These are phyloP conservation scores for Cicer judaicum DNA, from an alignment of 306 rosid species.

Conservation along the genomic window DNA sequence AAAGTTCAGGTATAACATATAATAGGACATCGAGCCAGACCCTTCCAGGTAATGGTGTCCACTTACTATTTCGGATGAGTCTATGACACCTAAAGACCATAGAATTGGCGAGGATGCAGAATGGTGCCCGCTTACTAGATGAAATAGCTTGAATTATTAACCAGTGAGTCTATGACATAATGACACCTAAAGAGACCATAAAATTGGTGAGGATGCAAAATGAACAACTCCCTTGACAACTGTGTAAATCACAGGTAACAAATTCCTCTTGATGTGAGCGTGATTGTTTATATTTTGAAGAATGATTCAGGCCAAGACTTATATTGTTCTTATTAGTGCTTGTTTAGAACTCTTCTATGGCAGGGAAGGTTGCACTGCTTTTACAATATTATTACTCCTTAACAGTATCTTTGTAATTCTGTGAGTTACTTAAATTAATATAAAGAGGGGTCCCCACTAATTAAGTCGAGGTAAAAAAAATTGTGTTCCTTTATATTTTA, in stretches of 20 bases:
- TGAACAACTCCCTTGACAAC: constrained; percentile 29
- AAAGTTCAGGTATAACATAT: constrained; percentile 12
- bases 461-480: neutral
- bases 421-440: constrained; percentile 22
- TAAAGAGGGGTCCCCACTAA: constrained; percentile 7
- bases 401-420: constrained; percentile 21
- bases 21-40: constrained; percentile 17
- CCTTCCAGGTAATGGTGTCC: constrained; percentile 11
- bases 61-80: neutral
- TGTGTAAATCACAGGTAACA: neutral
- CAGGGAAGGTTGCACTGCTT: constrained; percentile 22
- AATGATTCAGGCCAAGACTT: constrained; percentile 30
- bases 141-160: constrained; percentile 20
- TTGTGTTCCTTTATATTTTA: constrained; percentile 5
- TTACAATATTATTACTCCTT: constrained; percentile 19
- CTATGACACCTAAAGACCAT: neutral
- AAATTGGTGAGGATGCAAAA: constrained; percentile 24
- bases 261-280: constrained; percentile 19
- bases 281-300: constrained; percentile 16
- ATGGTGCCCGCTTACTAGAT: constrained; percentile 12
- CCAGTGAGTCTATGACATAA: neutral
- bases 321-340: constrained; percentile 16
- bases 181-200: constrained; percentile 15
- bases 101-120: constrained; percentile 29
- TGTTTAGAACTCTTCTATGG: constrained; percentile 31